Percentiles rank a stretch among this genome's conserved stretches.
phyloP scores from a whole-genome alignment of 768 basidiomycete genomes.

The Leccinum imitatum region DNA sequence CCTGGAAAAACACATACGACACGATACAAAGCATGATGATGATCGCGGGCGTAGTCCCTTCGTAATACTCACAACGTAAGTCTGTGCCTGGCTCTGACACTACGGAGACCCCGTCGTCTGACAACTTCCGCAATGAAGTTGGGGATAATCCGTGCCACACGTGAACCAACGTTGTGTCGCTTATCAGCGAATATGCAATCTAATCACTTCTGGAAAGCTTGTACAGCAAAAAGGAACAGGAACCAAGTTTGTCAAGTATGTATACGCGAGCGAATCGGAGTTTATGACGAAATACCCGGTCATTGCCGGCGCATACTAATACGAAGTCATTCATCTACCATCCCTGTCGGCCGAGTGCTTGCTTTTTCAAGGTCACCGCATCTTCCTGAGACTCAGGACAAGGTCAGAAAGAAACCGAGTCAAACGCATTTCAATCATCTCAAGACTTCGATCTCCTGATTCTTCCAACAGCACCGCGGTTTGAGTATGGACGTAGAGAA shows the following conservation, averaged over 20 bases:
- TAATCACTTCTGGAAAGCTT: too few relatives aligned
- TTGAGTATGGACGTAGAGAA: slow-evolving; percentile 1
- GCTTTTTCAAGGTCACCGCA: not conserved
- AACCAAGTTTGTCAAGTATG: too few relatives aligned
- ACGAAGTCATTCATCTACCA: not conserved
- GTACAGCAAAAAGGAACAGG: too few relatives aligned
- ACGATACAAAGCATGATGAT: too few relatives aligned
- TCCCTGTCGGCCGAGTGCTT: not conserved
- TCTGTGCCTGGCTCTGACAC: not conserved
- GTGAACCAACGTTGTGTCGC: not conserved
- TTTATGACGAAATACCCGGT: not conserved
- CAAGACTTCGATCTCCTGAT: not conserved
- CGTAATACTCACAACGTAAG: not conserved
- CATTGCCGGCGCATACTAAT: not conserved
- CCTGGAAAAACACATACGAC: not conserved
- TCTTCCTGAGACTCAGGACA: slow-evolving; percentile 12
- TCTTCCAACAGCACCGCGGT: not conserved
- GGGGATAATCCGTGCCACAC: too few relatives aligned
- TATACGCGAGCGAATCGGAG: not conserved
- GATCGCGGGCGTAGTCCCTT: too few relatives aligned
- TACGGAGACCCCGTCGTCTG: too few relatives aligned
- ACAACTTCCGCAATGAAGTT: not conserved
- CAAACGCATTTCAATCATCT: not conserved
- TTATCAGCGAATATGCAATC: not conserved
- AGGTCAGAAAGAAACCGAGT: not conserved